A percentile compares a stretch with the other conserved stretches of the same genome.
Evolutionary conservation across 768 basidiomycete genomes (phyloP).

Genomic region (Russula earlei): DNA sequence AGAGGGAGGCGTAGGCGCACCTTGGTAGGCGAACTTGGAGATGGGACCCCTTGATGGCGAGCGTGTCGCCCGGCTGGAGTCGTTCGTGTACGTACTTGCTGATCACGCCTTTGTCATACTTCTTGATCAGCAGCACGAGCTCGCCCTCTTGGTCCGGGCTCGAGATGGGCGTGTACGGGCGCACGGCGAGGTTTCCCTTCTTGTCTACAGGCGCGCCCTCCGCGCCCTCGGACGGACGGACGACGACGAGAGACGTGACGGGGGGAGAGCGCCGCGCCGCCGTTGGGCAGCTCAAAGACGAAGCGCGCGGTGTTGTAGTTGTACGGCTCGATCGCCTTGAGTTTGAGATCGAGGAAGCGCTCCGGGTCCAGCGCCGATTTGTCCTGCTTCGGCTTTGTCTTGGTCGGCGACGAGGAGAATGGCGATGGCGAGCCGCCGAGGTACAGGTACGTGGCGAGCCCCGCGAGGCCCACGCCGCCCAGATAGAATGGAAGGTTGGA

Average conservation of each 20-base stretch:
- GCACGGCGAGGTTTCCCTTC: constrained; percentile 81
- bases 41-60: constrained; percentile 90
- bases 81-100: constrained; percentile 68
- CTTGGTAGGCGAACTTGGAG: constrained; percentile 76
- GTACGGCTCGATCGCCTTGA: constrained; percentile 75
- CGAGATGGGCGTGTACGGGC: constrained; percentile 93
- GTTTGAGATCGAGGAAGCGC: constrained; percentile 69
- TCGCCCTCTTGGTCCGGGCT: constrained; percentile 65
- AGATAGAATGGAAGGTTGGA: constrained; percentile 40
- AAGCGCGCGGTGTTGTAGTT: constrained; percentile 92
- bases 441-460: constrained; percentile 39
- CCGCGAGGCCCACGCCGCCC: constrained; percentile 34
- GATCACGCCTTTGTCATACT: constrained; percentile 71
- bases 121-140: constrained; percentile 76
- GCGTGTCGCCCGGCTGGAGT: constrained; percentile 73
- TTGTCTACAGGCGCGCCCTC: constrained; percentile 40
- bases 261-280: constrained; percentile 70
- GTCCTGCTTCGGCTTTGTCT: constrained; percentile 33
- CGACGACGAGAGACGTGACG: constrained; percentile 67
- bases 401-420: constrained; percentile 12
- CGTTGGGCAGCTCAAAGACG: constrained; percentile 70
- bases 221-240: constrained; percentile 60
- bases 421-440: constrained; percentile 28
- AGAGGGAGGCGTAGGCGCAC: constrained; percentile 29
- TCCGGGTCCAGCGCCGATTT: constrained; percentile 69